Evolutionary conservation across 23 red algal genomes (phyloP).

Genomic region (Agarophyton chilense): DNA sequence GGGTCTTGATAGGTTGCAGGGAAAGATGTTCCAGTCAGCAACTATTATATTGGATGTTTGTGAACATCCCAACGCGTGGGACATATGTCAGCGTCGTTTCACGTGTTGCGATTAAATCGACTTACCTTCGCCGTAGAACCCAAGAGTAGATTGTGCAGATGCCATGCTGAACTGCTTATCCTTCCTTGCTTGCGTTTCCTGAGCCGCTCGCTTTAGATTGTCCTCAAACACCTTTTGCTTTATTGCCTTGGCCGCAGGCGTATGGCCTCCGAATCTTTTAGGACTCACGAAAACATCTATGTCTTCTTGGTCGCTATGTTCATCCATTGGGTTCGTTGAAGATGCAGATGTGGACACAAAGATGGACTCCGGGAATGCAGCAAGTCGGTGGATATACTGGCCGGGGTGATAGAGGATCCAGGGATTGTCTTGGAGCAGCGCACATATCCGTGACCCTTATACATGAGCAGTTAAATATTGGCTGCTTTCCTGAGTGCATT

Average conservation of each 20-base stretch:
- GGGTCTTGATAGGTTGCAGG: background rate
- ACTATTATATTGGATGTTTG: background rate
- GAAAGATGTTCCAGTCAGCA: background rate
- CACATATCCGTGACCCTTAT: background rate
- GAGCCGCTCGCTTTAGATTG: slow-evolving; percentile 28
- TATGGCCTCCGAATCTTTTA: slow-evolving; percentile 41
- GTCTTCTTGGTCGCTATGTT: slow-evolving; percentile 46
- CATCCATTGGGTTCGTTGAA: background rate
- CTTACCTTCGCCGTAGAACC: background rate
- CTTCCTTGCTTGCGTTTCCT: background rate
- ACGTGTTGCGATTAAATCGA: background rate
- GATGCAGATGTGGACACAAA: background rate
- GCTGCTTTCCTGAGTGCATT: background rate
- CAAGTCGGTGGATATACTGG: background rate
- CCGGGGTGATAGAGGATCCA: background rate
- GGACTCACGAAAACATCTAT: slow-evolving; percentile 63
- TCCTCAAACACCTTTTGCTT: slow-evolving; percentile 65
- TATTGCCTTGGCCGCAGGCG: slow-evolving; percentile 46
- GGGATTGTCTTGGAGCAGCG: background rate
- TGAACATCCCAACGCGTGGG: background rate
- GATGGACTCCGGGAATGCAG: background rate
- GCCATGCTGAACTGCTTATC: slow-evolving; percentile 4
- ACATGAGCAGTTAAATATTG: background rate
- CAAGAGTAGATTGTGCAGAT: too few species aligned
- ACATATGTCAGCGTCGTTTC: background rate